phyloP scores from a whole-genome alignment of 163 green algal species.

The Chlamydomonas reinhardtii region DNA sequence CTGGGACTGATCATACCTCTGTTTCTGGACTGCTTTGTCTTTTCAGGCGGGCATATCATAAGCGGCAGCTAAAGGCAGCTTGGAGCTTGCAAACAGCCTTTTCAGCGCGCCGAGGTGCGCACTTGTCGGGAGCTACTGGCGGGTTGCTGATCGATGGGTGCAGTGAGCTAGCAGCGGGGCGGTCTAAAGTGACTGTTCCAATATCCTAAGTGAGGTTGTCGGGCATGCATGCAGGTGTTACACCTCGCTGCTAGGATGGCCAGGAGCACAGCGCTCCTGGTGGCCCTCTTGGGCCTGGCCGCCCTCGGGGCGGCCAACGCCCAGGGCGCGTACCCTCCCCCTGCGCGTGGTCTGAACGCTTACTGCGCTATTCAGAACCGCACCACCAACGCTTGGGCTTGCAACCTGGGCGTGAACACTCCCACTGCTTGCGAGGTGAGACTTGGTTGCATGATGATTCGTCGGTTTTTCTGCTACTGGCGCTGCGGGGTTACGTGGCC shows the following conservation, averaged over 20 bases:
- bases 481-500: too few species aligned
- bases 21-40: too few species aligned
- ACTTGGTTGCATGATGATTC: not conserved
- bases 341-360: not conserved
- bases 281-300: slow-evolving; percentile 37
- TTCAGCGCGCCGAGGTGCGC: too few species aligned
- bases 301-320: slow-evolving; percentile 29
- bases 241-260: slow-evolving; percentile 17
- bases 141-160: too few species aligned
- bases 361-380: slow-evolving; percentile 22
- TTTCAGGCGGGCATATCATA: too few species aligned
- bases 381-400: slow-evolving; percentile 15
- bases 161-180: too few species aligned
- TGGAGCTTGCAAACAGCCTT: too few species aligned
- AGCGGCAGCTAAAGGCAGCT: too few species aligned
- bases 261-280: slow-evolving; percentile 47
- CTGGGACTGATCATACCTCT: too few species aligned
- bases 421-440: slow-evolving; percentile 41
- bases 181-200: too few species aligned
- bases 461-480: too few species aligned
- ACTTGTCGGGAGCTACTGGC: too few species aligned
- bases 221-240: slow-evolving; percentile 7
- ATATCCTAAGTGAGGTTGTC: not conserved
- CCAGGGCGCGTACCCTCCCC: not conserved
- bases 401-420: not conserved